Percentiles rank a stretch among this genome's conserved stretches.
phyloP scores from a whole-genome alignment of 305 asterid species.

The Solanum hybrid region DNA sequence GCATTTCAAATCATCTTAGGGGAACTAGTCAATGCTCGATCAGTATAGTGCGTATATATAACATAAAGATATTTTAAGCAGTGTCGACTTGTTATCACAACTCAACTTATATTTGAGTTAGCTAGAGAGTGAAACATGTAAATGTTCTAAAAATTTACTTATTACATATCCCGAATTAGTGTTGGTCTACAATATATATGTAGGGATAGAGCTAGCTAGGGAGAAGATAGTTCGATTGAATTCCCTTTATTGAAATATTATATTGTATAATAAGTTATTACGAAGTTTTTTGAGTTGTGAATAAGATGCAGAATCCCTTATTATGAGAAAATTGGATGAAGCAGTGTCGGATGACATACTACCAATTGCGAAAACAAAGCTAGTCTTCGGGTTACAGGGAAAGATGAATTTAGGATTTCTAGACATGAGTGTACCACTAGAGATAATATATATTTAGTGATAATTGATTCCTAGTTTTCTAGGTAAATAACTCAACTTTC shows the following conservation, averaged over 20 bases:
- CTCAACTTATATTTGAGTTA: neutral
- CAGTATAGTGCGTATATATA: neutral
- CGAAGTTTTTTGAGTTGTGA: neutral
- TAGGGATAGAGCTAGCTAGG: neutral
- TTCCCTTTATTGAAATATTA: neutral
- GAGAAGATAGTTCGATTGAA: neutral
- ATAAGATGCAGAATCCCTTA: neutral
- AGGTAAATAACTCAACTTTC: neutral
- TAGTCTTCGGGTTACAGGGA: neutral
- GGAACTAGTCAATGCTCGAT: neutral
- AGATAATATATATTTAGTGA: too few relatives aligned
- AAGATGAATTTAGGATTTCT: neutral
- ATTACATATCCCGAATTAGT: neutral
- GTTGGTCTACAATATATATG: neutral
- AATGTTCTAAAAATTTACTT: neutral
- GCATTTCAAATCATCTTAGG: constrained; percentile 14
- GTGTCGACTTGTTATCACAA: neutral
- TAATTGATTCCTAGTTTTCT: neutral
- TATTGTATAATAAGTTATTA: neutral
- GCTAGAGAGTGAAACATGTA: neutral
- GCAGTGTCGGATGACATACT: neutral
- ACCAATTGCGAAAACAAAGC: neutral
- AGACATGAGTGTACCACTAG: neutral
- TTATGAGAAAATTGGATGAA: neutral
- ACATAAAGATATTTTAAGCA: neutral